Conservation (phyloP, 192 early-diverging fungal genomes). For the Mortierella alpina region DNA sequence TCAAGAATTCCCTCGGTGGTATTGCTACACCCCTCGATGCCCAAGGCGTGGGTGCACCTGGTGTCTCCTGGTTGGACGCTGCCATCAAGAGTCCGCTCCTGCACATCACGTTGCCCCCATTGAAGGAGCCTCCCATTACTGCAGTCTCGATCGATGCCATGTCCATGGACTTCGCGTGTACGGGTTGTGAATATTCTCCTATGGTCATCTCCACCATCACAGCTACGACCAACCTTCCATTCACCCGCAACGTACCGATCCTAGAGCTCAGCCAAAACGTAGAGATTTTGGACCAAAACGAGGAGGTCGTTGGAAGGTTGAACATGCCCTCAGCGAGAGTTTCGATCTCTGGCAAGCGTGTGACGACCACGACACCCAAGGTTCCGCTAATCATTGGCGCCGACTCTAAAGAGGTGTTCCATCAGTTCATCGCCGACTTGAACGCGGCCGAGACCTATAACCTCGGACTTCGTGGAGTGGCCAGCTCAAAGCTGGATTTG, state of each 20-base stretch:
- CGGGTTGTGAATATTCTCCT: slow-evolving; percentile 53
- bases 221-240: slow-evolving; percentile 64
- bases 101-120: slow-evolving; percentile 2
- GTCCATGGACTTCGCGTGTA: slow-evolving; percentile 55
- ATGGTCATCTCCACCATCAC: slow-evolving; percentile 52
- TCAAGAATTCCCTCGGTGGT: slow-evolving; percentile 20
- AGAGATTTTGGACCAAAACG: slow-evolving; percentile 35
- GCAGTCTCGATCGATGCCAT: slow-evolving; percentile 58
- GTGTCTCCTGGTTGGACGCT: slow-evolving; percentile 10
- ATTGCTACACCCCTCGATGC: background rate
- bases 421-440: slow-evolving; percentile 56
- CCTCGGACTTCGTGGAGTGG: slow-evolving; percentile 58
- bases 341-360: slow-evolving; percentile 41
- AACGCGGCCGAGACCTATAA: slow-evolving; percentile 37
- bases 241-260: slow-evolving; percentile 62
- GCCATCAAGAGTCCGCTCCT: slow-evolving; percentile 15
- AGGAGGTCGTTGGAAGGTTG: slow-evolving; percentile 20
- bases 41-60: slow-evolving; percentile 19
- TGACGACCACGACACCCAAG: slow-evolving; percentile 37
- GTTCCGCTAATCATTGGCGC: slow-evolving; percentile 50
- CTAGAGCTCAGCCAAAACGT: slow-evolving; percentile 56
- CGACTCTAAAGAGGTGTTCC: slow-evolving; percentile 47
- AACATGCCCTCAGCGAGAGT: slow-evolving; percentile 13
- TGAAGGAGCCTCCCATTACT: slow-evolving; percentile 41
- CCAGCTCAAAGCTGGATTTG: slow-evolving; percentile 43